These are phyloP conservation scores for Phytophthora gonapodyides DNA, from an alignment of 352 stramenopile genomes.

Conservation along the genomic window DNA sequence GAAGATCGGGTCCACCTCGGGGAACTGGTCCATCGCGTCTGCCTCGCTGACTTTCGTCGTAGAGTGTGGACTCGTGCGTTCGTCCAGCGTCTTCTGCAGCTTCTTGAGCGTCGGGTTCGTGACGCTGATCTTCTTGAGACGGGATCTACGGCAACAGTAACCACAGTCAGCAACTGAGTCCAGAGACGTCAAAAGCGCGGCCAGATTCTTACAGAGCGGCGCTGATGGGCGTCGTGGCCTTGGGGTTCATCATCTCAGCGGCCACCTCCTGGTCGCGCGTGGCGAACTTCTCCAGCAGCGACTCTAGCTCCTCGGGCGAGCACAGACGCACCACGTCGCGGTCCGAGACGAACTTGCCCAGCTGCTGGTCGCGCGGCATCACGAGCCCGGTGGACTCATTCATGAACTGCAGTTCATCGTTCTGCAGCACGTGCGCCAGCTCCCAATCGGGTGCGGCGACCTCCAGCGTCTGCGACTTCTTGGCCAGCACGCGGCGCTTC, in stretches of 20 bases:
- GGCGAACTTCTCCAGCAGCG: slow-evolving; percentile 70
- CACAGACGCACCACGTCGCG: slow-evolving; percentile 78
- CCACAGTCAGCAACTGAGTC: neutral
- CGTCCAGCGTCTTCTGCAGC: slow-evolving; percentile 76
- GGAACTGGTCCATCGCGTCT: slow-evolving; percentile 58
- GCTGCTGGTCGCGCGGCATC: slow-evolving; percentile 54
- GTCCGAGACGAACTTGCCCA: slow-evolving; percentile 69
- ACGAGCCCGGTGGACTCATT: slow-evolving; percentile 80
- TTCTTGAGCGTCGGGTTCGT: slow-evolving; percentile 72
- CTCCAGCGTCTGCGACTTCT: slow-evolving; percentile 53
- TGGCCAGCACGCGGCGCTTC: slow-evolving; percentile 61
- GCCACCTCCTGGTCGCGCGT: slow-evolving; percentile 58
- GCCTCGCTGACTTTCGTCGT: slow-evolving; percentile 37
- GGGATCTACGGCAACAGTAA: slow-evolving; percentile 41
- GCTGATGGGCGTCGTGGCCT: slow-evolving; percentile 54
- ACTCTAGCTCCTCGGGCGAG: slow-evolving; percentile 56
- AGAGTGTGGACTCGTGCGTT: slow-evolving; percentile 46
- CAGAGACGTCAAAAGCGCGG: neutral
- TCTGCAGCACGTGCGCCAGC: slow-evolving; percentile 43
- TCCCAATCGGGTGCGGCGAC: slow-evolving; percentile 53
- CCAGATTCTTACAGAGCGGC: slow-evolving; percentile 52
- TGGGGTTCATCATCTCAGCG: slow-evolving; percentile 69
- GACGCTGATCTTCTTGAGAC: slow-evolving; percentile 68
- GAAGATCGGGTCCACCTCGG: slow-evolving; percentile 76
- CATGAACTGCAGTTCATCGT: slow-evolving; percentile 60